Base-by-base conservation (phyloP, 768 basidiomycete genomes). In the Phaffia tasmanica region DNA sequence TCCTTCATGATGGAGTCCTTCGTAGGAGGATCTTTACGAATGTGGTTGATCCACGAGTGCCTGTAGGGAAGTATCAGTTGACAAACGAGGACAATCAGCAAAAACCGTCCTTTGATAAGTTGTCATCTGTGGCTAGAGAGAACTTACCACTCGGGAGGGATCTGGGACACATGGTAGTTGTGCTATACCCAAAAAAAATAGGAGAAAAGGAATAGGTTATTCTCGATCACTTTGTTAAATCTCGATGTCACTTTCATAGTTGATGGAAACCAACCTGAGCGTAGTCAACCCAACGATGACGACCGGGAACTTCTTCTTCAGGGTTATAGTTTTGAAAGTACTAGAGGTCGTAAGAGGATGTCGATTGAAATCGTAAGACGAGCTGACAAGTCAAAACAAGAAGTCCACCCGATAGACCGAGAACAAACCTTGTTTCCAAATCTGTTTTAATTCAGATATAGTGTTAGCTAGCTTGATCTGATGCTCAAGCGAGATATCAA, bases 271-370 rank as follows among this genome's bases (percentile, higher is more conserved):
- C 42, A 69, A 89, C 88, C 79, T 95, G 91, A 21, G 86, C 82
- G 73, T 82, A 90, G 79, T 98, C 94, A 53, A 98, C 85, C 94
- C 94, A 98, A 77, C 94, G 84, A 75, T 95, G 91, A 71, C 94
- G 88, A 73, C 93, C 92, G 64, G 92, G 92, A 56, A 93, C 77
- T 75, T 97, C 92, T 72, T 94, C 87, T 70, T 85, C 82, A 32
- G 83, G 81, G 73, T 93, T 88, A 76, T 85, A 75, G 78, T 98
- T 95, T 81, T 98, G 90, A 72, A 82, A 98, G 78, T 93, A 98
- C 54, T 42, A 55, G 6, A 46, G 32, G 18, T 3, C 19, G 32
- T 42, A 3, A 61, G 59, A 2, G 5, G 9, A 3, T 6, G 5
- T 46, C 23, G 29, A 49, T 16, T 9, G 32, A 16, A 42, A 30